Evolutionary conservation across 192 early-diverging fungal species (phyloP).

Genomic region (Coemansia sp.): DNA sequence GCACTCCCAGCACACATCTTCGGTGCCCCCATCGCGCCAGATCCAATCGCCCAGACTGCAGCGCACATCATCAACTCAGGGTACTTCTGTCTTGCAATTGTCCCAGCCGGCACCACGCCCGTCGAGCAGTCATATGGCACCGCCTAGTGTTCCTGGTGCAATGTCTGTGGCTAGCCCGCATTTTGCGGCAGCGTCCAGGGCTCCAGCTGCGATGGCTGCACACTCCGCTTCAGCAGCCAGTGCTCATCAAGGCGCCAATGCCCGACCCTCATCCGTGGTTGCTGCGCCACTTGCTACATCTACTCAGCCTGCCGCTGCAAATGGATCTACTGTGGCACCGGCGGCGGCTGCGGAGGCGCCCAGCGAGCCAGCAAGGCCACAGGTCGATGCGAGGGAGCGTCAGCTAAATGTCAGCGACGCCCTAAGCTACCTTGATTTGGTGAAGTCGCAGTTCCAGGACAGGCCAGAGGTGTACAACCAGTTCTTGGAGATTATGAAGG

Average conservation of each 20-base stretch:
- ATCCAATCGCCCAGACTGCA: slow-evolving; percentile 35
- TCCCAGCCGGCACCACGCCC: neutral
- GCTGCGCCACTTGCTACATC: neutral
- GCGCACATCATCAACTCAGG: slow-evolving; percentile 41
- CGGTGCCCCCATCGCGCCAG: slow-evolving; percentile 40
- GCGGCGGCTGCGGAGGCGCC: neutral
- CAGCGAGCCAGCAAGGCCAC: slow-evolving; percentile 11
- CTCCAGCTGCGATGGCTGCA: neutral
- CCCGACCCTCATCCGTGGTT: neutral
- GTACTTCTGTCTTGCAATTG: slow-evolving; percentile 5
- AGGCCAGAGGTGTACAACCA: slow-evolving; percentile 95
- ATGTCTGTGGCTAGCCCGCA: slow-evolving; percentile 17
- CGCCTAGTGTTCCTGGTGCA: slow-evolving; percentile 2
- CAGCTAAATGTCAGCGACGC: slow-evolving; percentile 82
- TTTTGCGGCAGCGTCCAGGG: neutral
- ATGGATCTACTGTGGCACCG: neutral
- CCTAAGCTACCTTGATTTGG: slow-evolving; percentile 92
- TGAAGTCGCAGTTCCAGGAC: slow-evolving; percentile 88
- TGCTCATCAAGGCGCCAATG: neutral
- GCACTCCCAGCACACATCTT: slow-evolving; percentile 35
- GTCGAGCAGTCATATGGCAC: neutral
- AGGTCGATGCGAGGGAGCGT: slow-evolving; percentile 25
- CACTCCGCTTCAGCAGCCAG: neutral
- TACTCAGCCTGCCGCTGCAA: neutral
- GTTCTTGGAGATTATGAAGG: slow-evolving; percentile 99